Percentiles rank a stretch among this genome's conserved stretches.
These are phyloP conservation scores for Phytophthora megakarya DNA, from an alignment of 352 stramenopile species.

Conservation along the genomic window DNA sequence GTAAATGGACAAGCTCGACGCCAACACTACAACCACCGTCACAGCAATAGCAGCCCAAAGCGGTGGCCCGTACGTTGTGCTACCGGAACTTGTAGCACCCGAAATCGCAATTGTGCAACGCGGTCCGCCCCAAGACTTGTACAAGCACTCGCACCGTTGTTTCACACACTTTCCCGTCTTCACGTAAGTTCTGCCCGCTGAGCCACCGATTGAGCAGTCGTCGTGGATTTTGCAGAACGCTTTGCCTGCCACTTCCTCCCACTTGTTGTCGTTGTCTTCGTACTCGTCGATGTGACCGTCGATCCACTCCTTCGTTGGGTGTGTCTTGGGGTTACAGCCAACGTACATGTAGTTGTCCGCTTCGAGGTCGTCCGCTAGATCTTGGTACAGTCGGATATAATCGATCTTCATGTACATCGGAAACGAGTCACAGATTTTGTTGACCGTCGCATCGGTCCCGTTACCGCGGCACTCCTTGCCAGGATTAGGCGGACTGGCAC, in stretches of 20 bases:
- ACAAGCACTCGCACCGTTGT: conserved; percentile 48
- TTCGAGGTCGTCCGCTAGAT: conserved; percentile 41
- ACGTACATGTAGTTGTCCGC: conserved; percentile 57
- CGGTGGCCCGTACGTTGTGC: conserved; percentile 20
- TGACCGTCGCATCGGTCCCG: conserved; percentile 34
- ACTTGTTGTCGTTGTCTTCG: conserved; percentile 55
- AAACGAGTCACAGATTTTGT: conserved; percentile 68
- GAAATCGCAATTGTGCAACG: conserved; percentile 19
- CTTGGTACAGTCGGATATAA: conserved; percentile 69
- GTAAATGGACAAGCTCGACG: conserved; percentile 17
- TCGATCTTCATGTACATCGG: conserved; percentile 77
- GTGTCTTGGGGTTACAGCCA: conserved; percentile 50
- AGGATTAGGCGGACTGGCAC: conserved; percentile 53
- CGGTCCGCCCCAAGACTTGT: conserved; percentile 49
- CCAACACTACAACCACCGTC: conserved; percentile 4
- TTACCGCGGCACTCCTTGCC: conserved; percentile 55
- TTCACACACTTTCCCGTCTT: conserved; percentile 54
- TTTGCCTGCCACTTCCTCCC: conserved; percentile 42
- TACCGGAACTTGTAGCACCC: conserved; percentile 9
- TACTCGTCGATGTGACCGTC: conserved; percentile 64
- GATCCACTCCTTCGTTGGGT: conserved; percentile 68
- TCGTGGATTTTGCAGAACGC: conserved; percentile 48
- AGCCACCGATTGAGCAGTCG: conserved; percentile 59
- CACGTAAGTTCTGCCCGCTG: conserved; percentile 17
- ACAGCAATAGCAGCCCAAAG: conserved; percentile 18